Percentiles rank a stretch among this genome's conserved stretches.
phyloP scores from a whole-genome alignment of 106 monocot genomes.

The Acorus gramineus region DNA sequence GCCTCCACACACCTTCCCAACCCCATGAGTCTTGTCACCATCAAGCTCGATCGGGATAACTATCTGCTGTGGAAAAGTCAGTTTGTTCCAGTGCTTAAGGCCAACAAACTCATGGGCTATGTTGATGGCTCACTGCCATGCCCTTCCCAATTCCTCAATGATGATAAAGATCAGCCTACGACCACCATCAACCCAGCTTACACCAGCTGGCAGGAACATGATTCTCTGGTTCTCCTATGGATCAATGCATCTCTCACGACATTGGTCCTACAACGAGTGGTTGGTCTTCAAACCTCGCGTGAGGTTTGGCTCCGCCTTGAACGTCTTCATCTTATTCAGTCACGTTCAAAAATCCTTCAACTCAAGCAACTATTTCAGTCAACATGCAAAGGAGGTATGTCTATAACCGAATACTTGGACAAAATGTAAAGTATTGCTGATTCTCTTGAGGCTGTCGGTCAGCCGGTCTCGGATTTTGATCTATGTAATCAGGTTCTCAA shows the following conservation, averaged over 20 bases:
- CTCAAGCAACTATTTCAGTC: constrained; percentile 1
- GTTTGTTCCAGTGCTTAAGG: background rate
- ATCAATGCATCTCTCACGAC: background rate
- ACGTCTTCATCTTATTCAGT: background rate
- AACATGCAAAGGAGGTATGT: constrained; percentile 3
- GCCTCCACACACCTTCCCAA: background rate
- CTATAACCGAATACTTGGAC: background rate
- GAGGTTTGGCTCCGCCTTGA: background rate
- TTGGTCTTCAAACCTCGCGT: constrained; percentile 1
- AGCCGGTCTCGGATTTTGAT: constrained; percentile 1
- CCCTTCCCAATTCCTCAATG: background rate
- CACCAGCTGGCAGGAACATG: background rate
- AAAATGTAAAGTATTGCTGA: constrained; percentile 1
- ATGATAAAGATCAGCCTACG: background rate
- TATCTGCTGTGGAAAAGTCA: background rate
- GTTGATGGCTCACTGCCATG: background rate
- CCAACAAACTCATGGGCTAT: constrained; percentile 4
- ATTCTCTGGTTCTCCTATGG: background rate
- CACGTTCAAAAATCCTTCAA: background rate
- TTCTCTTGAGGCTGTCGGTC: background rate
- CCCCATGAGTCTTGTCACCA: background rate
- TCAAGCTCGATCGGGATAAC: background rate
- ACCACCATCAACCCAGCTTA: background rate
- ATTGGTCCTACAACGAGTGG: background rate
- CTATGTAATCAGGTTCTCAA: background rate